phyloP scores from a whole-genome alignment of 495 filamentous ascomycete genomes.

The Lichenothelia convexa region DNA sequence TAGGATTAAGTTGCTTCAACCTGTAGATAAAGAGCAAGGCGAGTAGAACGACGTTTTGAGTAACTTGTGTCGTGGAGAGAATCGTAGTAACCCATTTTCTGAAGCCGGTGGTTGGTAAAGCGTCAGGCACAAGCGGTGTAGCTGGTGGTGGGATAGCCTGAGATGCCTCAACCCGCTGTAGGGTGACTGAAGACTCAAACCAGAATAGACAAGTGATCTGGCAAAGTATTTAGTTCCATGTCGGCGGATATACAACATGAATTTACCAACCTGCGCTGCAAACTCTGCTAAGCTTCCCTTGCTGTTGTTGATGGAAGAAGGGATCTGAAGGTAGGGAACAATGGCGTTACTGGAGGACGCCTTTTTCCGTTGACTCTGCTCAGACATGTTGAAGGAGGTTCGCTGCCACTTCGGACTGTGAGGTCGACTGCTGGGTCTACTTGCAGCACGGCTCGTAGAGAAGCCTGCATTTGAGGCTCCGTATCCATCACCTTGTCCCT shows the following conservation, averaged over 20 bases:
- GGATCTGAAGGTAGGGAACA: slow-evolving; percentile 15
- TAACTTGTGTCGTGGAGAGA: slow-evolving; percentile 86
- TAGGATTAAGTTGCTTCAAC: slow-evolving; percentile 73
- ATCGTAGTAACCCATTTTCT: slow-evolving; percentile 87
- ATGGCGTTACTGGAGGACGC: slow-evolving; percentile 2
- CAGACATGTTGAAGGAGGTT: not conserved
- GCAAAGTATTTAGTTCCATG: not conserved
- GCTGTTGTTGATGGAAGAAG: slow-evolving; percentile 13
- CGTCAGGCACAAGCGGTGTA: slow-evolving; percentile 43
- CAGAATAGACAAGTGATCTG: slow-evolving; percentile 95
- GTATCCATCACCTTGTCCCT: not conserved
- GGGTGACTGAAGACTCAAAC: slow-evolving; percentile 76
- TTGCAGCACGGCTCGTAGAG: not conserved
- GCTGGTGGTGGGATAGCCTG: slow-evolving; percentile 28
- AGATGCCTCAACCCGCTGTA: slow-evolving; percentile 53
- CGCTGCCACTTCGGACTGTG: not conserved
- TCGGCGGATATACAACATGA: not conserved
- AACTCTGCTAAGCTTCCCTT: slow-evolving; percentile 14
- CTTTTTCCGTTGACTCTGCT: not conserved
- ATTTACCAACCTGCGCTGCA: slow-evolving; percentile 12
- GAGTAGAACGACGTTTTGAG: slow-evolving; percentile 84
- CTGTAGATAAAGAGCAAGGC: slow-evolving; percentile 88
- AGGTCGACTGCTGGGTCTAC: not conserved
- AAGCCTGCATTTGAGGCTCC: not conserved
- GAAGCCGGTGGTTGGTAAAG: slow-evolving; percentile 61